A percentile compares a stretch with the other conserved stretches of the same genome.
Evolutionary conservation across 768 basidiomycete species (phyloP).

Genomic region (Lepiota venenata): DNA sequence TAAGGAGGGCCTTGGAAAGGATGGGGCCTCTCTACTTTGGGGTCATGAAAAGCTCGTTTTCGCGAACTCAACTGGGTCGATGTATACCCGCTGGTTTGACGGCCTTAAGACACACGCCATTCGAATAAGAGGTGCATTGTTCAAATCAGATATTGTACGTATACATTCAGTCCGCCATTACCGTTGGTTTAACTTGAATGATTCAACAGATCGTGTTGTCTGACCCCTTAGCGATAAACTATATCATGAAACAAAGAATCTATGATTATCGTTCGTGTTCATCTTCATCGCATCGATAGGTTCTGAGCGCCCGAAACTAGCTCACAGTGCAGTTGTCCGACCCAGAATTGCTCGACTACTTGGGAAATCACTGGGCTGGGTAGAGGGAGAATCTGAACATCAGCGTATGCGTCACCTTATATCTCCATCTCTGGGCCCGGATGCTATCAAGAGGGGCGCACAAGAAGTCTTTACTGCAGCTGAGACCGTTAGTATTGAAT

Average conservation of each 20-base stretch:
- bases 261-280: constrained; percentile 1
- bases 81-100: neutral
- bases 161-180: neutral
- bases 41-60: neutral
- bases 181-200: neutral
- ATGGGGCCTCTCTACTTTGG: neutral
- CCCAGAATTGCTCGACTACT: constrained; percentile 24
- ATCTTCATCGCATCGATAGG: neutral
- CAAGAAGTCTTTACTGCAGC: no score
- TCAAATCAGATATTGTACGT: neutral
- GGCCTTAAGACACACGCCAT: neutral
- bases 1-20: no score
- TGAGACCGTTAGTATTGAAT: no score
- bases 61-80: neutral
- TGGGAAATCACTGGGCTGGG: constrained; percentile 25
- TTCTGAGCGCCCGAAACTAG: neutral
- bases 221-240: neutral
- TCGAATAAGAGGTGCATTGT: neutral
- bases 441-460: neutral
- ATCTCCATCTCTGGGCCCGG: constrained; percentile 12
- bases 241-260: neutral
- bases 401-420: constrained; percentile 13
- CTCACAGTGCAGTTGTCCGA: constrained; percentile 19
- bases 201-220: neutral
- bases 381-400: constrained; percentile 25